Evolutionary conservation across 257 asterid species (phyloP), one percentile per base, ranked within the genome.

Genomic region (Solanum bulbocastanum): DNA sequence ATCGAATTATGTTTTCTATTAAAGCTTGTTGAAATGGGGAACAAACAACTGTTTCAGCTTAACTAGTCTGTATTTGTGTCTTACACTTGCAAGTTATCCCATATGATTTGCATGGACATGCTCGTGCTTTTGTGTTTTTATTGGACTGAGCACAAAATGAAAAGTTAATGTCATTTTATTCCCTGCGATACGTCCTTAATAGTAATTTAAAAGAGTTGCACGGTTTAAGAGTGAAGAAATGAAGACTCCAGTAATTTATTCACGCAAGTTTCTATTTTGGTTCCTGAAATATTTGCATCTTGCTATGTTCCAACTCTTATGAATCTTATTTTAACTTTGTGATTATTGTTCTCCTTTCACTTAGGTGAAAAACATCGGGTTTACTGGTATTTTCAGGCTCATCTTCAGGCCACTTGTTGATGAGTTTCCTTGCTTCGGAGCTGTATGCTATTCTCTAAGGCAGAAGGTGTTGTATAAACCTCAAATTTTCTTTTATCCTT

Each of bases 381-480:
- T 97, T 79, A 95, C 99, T 4, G 99, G 99, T 40, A 92, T 97
- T 86, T 97, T 97, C 90, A 92, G 99, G 94, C 83, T 97, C 78
- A 96, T 97, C 42, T 95, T 97, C 93, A 95, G 94, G 85, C 99
- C 99, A 40, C 90, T 97, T 71, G 99, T 92, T 4, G 94, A 93
- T 20, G 99, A 96, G 87, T 90, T 97, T 65, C 99, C 99, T 42
- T 97, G 99, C 90, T 96, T 97, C 87, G 98, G 98, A 90, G 99
- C 99, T 86, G 93, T 96, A 66, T 92, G 95, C 60, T 97, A 89
- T 85, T 97, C 99, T 52, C 91, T 97, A 87, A 91, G 98, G 93
- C 93, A 97, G 86, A 96, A 96, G 95, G 99, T 90, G 83, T 81
- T 27, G 85, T 46, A 46, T 49, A 46, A 81, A 81, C 85, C 37